phyloP scores from a whole-genome alignment of 768 basidiomycete species.

The Tylopilus felleus region DNA sequence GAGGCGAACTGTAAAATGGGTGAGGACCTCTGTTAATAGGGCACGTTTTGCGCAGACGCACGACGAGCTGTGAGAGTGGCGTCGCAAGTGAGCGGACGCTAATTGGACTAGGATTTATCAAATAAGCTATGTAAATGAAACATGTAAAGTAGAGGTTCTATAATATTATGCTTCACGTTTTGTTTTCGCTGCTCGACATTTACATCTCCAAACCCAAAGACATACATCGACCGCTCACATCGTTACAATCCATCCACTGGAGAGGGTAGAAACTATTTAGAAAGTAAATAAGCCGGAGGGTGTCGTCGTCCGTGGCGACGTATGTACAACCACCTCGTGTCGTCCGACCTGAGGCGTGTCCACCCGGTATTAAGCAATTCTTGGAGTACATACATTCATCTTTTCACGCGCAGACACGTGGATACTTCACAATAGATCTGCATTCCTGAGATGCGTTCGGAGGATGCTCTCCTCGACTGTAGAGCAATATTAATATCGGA shows the following conservation, averaged over 20 bases:
- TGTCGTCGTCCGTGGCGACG: background rate
- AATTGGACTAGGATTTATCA: no score
- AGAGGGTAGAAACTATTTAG: background rate
- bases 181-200: conserved; percentile 2
- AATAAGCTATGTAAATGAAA: no score
- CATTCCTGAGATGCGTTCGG: conserved; percentile 63
- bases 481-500: background rate
- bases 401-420: background rate
- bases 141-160: no score
- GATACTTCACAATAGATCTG: conserved; percentile 57
- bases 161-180: background rate
- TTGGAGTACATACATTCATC: background rate
- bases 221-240: background rate
- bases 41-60: no score
- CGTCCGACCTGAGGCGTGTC: background rate
- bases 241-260: background rate
- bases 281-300: background rate
- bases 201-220: background rate
- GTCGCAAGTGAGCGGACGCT: no score
- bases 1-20: no score
- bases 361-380: background rate
- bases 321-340: conserved; percentile 1
- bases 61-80: no score
- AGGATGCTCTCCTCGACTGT: conserved; percentile 72
- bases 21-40: no score